Evolutionary conservation across 2,329 filamentous ascomycete genomes (phyloP), one percentile per base, ranked within the genome.

Genomic region (Cladophialophora immunda): DNA sequence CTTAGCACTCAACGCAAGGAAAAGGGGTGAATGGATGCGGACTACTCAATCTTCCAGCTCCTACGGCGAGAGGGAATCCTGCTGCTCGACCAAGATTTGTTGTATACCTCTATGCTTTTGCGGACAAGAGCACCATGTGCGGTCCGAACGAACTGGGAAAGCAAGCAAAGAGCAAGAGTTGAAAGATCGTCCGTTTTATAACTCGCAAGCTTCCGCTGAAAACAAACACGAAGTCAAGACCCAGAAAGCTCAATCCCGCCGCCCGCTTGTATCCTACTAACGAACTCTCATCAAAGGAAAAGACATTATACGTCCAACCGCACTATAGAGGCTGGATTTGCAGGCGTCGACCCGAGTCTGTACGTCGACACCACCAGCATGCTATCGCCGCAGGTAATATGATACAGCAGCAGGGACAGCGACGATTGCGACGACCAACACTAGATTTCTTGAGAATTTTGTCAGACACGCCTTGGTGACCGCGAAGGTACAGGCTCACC

Each of bases 331-430:
- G 17, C 8, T 38, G 34, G 34, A 38, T 38, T 15, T 8, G 15
- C 34, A 38, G 13, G 3, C 34, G 15, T 38, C 15, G 34, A 15
- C 8, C 15, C 5, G n/a, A 3, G 38, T n/a, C 38, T 41, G 38
- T 17, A 7, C 8, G 4, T 5, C 15, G n/a, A 41, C n/a, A 41
- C 17, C 4, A 41, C 38, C 17, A n/a, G 38, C 6, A 53, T 32
- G 19, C 58, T 61, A 70, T 30, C 68, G 65, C 61, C 64, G 64
- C 52, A 62, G 58, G 27, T 66, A 58, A 22, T 52, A 62, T 29
- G 66, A 66, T 22, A 68, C 53, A 54, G 66, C 62, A 25, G 68
- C 54, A 30, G 68, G 68, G 22, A 70, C 47, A 17, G 45, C 65
- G n/a, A 70, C 53, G 9, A 66, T 58, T 17, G 64, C 68, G 17